These are phyloP conservation scores for Lodderomyces metapsilosis DNA, from an alignment of 1,139 yeast genomes.

Conservation along the genomic window DNA sequence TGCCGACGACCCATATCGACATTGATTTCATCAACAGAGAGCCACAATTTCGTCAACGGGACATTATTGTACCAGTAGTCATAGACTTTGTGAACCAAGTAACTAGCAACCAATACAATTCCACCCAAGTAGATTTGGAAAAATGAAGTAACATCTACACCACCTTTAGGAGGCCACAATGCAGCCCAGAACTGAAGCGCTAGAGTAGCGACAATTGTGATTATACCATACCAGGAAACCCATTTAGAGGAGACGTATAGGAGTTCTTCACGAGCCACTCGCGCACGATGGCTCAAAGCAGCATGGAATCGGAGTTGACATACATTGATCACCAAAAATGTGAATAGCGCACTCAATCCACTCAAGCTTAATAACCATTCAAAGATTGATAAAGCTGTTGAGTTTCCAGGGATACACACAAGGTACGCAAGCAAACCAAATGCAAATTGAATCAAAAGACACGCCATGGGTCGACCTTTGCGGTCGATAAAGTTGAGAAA, in stretches of 20 bases:
- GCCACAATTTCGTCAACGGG: slow-evolving; percentile 29
- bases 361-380: slow-evolving; percentile 24
- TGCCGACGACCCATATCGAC: slow-evolving; percentile 45
- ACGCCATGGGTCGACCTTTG: slow-evolving; percentile 37
- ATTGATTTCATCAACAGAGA: slow-evolving; percentile 36
- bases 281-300: slow-evolving; percentile 27
- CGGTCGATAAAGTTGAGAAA: slow-evolving; percentile 31
- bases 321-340: slow-evolving; percentile 30
- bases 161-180: slow-evolving; percentile 32
- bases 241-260: slow-evolving; percentile 25
- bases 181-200: slow-evolving; percentile 42
- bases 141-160: slow-evolving; percentile 27
- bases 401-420: slow-evolving; percentile 27
- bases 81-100: slow-evolving; percentile 34
- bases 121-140: slow-evolving; percentile 34
- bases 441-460: slow-evolving; percentile 22
- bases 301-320: slow-evolving; percentile 31
- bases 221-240: slow-evolving; percentile 33
- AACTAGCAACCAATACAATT: slow-evolving; percentile 27
- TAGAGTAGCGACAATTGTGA: slow-evolving; percentile 25
- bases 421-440: slow-evolving; percentile 33
- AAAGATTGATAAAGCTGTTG: slow-evolving; percentile 19
- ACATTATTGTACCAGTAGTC: slow-evolving; percentile 21
- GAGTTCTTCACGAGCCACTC: slow-evolving; percentile 32
- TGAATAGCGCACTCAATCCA: slow-evolving; percentile 25